phyloP scores from a whole-genome alignment of 305 asterid genomes.

The Andrographis paniculata region DNA sequence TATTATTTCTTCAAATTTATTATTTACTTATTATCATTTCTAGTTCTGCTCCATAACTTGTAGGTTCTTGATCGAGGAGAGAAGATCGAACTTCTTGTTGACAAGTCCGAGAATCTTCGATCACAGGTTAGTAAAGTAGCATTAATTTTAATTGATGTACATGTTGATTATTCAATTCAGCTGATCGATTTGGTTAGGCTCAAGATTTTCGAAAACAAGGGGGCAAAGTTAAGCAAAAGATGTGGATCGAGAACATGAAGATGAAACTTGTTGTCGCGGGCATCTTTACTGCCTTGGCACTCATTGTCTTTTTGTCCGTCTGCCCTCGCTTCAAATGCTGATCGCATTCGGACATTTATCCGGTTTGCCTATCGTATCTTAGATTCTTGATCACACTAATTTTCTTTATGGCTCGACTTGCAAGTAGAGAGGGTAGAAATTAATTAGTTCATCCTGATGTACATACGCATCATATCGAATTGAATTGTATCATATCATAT shows the following conservation, averaged over 20 bases:
- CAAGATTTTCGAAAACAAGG: slow-evolving; percentile 77
- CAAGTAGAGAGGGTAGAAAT: too few relatives aligned
- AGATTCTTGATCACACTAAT: too few relatives aligned
- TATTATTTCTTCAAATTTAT: not conserved
- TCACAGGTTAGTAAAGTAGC: slow-evolving; percentile 59
- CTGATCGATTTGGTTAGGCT: slow-evolving; percentile 49
- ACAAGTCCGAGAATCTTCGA: slow-evolving; percentile 55
- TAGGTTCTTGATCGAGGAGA: slow-evolving; percentile 71
- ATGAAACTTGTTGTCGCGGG: slow-evolving; percentile 58
- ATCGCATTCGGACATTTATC: too few relatives aligned
- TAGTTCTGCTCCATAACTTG: not conserved
- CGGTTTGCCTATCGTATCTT: too few relatives aligned
- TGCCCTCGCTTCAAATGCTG: slow-evolving; percentile 66
- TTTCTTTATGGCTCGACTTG: too few relatives aligned
- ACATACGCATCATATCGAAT: too few relatives aligned
- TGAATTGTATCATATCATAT: too few relatives aligned
- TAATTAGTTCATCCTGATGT: too few relatives aligned
- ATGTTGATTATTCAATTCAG: not conserved
- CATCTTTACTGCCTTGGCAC: slow-evolving; percentile 29
- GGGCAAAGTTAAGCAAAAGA: slow-evolving; percentile 49
- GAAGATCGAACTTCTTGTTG: slow-evolving; percentile 51
- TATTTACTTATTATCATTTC: not conserved
- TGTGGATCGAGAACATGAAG: slow-evolving; percentile 90
- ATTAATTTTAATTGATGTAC: not conserved
- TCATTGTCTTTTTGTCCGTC: slow-evolving; percentile 42